Percentiles rank a stretch among this genome's conserved stretches.
phyloP scores from a whole-genome alignment of 1,284 basidiomycete genomes.

The Naganishia cerealis region DNA sequence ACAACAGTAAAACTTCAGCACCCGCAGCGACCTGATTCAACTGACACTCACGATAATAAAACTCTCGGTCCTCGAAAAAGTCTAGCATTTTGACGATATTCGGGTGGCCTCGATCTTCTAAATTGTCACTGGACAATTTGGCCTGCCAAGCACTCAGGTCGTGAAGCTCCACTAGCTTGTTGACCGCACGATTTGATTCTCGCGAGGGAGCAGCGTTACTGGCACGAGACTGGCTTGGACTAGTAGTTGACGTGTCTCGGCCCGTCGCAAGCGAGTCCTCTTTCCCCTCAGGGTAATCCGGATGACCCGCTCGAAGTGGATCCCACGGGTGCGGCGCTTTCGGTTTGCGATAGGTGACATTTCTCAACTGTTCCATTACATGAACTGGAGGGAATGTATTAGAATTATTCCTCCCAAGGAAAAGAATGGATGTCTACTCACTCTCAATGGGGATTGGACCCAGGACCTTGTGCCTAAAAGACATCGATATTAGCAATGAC shows the following conservation, averaged over 20 bases:
- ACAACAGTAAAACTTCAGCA: constrained; percentile 44
- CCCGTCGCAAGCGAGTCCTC: constrained; percentile 5
- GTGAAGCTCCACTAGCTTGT: not conserved
- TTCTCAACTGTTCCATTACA: constrained; percentile 79
- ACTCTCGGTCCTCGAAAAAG: constrained; percentile 96
- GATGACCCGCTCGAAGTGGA: constrained; percentile 53
- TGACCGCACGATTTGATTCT: not conserved
- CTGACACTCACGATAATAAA: constrained; percentile 74
- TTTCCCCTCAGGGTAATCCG: not conserved
- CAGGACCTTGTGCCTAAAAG: constrained; percentile 71
- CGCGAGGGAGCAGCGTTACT: not conserved
- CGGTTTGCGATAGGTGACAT: constrained; percentile 73
- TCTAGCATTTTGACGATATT: constrained; percentile 83
- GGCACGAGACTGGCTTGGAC: not conserved
- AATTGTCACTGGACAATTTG: constrained; percentile 26
- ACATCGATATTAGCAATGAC: constrained; percentile 6
- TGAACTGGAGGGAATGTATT: constrained; percentile 60
- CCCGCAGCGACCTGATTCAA: not conserved
- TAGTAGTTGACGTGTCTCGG: constrained; percentile 16
- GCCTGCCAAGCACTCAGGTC: constrained; percentile 32
- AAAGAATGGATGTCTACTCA: constrained; percentile 36
- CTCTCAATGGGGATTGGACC: constrained; percentile 97
- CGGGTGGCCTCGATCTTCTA: constrained; percentile 49
- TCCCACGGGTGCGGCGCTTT: constrained; percentile 73
- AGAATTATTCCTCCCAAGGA: not conserved